Evolutionary conservation across 2,329 filamentous ascomycete genomes (phyloP).

Genomic region (Fusarium cicatricum): DNA sequence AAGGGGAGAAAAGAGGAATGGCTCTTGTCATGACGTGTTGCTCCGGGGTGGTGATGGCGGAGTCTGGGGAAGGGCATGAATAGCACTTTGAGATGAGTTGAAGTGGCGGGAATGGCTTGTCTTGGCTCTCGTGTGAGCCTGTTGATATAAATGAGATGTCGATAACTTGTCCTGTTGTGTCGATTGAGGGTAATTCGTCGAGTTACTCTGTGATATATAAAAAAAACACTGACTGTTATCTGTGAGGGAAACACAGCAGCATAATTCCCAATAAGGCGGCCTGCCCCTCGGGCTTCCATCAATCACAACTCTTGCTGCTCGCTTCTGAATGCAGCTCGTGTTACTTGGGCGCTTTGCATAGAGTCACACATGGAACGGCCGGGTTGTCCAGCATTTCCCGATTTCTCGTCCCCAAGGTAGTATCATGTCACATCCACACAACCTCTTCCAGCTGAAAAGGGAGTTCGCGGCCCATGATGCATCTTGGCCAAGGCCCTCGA

Average conservation of each 20-base stretch:
- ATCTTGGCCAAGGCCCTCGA: neutral
- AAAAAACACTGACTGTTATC: neutral
- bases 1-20: neutral
- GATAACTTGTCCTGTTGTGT: neutral
- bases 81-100: too few relatives aligned
- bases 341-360: constrained; percentile 19
- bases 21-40: constrained; percentile 4
- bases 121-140: too few relatives aligned
- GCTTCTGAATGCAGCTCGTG: constrained; percentile 28
- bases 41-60: too few relatives aligned
- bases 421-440: too few relatives aligned
- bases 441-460: too few relatives aligned
- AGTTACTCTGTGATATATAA: too few relatives aligned
- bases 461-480: too few relatives aligned
- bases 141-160: constrained; percentile 18
- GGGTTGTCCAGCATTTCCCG: too few relatives aligned
- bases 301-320: constrained; percentile 19
- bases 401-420: too few relatives aligned
- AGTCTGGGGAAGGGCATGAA: neutral
- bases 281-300: neutral
- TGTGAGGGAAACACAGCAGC: neutral
- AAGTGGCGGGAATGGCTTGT: neutral
- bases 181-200: too few relatives aligned
- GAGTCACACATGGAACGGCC: constrained; percentile 5
- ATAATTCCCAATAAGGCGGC: neutral